Percentiles rank a stretch among this genome's conserved stretches.
These are phyloP conservation scores for Besnoitia besnoiti DNA, from an alignment of 169 alveolate species.

Conservation along the genomic window DNA sequence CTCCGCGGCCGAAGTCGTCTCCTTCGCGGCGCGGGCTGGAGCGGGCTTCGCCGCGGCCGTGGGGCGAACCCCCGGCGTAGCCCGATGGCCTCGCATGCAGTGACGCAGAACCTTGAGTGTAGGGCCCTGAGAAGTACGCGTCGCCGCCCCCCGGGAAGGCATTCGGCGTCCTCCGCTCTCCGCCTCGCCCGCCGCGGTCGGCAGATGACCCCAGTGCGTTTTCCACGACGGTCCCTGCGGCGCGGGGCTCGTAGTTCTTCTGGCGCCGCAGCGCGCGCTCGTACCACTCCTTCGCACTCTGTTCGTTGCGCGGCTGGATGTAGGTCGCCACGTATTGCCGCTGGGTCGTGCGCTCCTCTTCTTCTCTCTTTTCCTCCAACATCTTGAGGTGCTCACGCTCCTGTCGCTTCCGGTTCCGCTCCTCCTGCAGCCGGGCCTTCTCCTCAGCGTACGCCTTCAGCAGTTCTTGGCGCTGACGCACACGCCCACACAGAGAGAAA, in stretches of 20 bases:
- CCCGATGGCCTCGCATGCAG: background rate
- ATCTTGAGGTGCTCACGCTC: slow-evolving; percentile 4
- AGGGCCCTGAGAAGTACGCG: background rate
- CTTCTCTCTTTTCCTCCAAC: slow-evolving; percentile 21
- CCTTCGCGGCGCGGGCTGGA: too few species aligned
- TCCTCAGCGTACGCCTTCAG: slow-evolving; percentile 45
- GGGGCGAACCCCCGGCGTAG: too few species aligned
- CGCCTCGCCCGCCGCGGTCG: background rate
- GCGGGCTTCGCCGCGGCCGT: too few species aligned
- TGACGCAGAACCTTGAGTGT: background rate
- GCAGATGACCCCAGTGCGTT: background rate
- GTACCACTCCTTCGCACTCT: slow-evolving; percentile 25
- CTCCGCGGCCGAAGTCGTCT: too few species aligned
- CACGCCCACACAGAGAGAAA: background rate
- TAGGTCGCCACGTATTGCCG: slow-evolving; percentile 34
- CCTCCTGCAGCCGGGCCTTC: slow-evolving; percentile 44
- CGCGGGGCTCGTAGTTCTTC: slow-evolving; percentile 30
- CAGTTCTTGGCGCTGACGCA: slow-evolving; percentile 33
- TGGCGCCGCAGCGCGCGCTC: slow-evolving; percentile 43
- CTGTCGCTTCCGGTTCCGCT: background rate
- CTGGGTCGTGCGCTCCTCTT: background rate
- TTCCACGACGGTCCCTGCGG: slow-evolving; percentile 32
- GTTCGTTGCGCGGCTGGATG: slow-evolving; percentile 43
- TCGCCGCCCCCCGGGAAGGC: background rate
- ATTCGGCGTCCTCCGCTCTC: background rate